Percentiles rank a stretch among this genome's conserved stretches.
Conservation (phyloP, 345 rosid genomes). For the Adansonia digitata region DNA sequence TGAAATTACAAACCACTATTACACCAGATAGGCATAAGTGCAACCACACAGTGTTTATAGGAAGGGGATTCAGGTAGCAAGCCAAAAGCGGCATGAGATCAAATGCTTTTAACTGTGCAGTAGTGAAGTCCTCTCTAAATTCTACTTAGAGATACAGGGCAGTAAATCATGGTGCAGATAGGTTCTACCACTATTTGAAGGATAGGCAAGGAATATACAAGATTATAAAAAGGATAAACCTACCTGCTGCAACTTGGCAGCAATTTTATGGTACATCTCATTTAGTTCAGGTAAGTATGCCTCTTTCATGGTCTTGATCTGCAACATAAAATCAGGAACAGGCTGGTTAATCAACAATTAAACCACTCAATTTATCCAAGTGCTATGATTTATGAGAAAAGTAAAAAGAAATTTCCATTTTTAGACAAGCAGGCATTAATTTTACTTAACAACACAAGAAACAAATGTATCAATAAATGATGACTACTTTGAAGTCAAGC, state of each 20-base stretch:
- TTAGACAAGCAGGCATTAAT: background rate
- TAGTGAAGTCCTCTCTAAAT: background rate
- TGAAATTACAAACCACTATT: constrained; percentile 7
- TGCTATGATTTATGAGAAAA: background rate
- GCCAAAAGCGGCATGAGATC: background rate
- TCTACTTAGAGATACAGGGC: background rate
- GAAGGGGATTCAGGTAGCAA: background rate
- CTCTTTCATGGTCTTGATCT: constrained; percentile 31
- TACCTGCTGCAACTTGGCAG: constrained; percentile 35
- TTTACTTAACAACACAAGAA: background rate
- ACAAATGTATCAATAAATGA: background rate
- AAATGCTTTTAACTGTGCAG: background rate
- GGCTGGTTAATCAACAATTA: background rate
- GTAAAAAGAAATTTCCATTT: background rate
- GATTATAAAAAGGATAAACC: background rate
- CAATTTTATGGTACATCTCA: constrained; percentile 27
- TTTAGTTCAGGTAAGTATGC: constrained; percentile 27
- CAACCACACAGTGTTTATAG: background rate
- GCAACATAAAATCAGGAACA: constrained; percentile 13
- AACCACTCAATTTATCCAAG: constrained; percentile 4
- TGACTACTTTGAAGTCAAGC: constrained; percentile 3
- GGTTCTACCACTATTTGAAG: background rate
- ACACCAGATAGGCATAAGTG: background rate
- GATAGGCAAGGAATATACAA: background rate
- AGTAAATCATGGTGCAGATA: background rate